phyloP scores from a whole-genome alignment of 202 grass and related monocot genomes.

The Zizania palustris region DNA sequence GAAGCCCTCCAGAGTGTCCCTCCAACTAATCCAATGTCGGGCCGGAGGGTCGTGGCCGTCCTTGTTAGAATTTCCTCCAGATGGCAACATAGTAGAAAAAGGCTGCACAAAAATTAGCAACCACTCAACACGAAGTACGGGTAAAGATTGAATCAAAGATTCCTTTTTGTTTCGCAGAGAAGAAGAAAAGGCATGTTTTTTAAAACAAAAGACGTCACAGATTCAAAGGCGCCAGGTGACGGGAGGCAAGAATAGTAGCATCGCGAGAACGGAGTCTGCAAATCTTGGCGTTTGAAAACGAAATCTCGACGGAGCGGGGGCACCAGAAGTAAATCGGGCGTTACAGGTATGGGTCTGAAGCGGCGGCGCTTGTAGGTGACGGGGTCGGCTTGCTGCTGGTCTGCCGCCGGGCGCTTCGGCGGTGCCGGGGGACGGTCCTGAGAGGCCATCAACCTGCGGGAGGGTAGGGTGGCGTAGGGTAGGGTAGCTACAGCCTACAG shows the following conservation, averaged over 20 bases:
- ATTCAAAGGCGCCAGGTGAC: too few relatives aligned
- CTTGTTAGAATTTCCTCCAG: neutral
- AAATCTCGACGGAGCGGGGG: conserved; percentile 11
- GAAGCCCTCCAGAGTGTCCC: conserved; percentile 39
- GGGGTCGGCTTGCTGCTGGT: conserved; percentile 14
- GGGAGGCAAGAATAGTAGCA: neutral
- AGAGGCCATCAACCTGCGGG: conserved; percentile 32
- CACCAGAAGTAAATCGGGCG: too few relatives aligned
- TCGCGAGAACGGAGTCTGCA: conserved; percentile 1
- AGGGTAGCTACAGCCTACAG: neutral
- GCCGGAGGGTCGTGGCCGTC: neutral
- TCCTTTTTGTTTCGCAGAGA: too few relatives aligned
- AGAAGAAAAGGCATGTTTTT: too few relatives aligned
- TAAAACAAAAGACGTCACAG: too few relatives aligned
- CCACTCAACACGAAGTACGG: neutral
- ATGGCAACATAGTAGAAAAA: neutral
- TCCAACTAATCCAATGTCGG: conserved; percentile 52
- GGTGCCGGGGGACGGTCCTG: conserved; percentile 17
- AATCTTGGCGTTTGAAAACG: conserved; percentile 29
- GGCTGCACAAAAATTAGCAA: conserved; percentile 5
- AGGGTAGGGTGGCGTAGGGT: too few relatives aligned
- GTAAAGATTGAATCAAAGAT: too few relatives aligned
- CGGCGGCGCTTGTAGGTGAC: conserved; percentile 63
- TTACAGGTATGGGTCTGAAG: conserved; percentile 8
- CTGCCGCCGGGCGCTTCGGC: conserved; percentile 37